Evolutionary conservation across 352 stramenopile genomes (phyloP).

Genomic region (Aphanomyces astaci): DNA sequence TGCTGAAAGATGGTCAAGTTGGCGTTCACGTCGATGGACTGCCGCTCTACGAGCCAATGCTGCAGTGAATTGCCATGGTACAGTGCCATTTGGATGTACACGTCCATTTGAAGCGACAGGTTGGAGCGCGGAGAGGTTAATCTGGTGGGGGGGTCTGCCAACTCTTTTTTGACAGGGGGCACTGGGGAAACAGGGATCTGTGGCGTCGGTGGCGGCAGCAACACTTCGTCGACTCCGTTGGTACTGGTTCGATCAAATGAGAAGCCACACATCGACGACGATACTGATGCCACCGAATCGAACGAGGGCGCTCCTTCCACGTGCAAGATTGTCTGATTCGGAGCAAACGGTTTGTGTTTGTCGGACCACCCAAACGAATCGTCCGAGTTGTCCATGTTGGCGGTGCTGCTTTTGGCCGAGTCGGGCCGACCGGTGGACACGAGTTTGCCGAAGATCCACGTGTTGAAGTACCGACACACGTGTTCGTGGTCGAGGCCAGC

Average conservation of each 20-base stretch:
- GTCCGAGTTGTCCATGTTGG: not conserved
- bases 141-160: constrained; percentile 27
- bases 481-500: constrained; percentile 90
- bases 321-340: too few relatives aligned
- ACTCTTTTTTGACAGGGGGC: too few relatives aligned
- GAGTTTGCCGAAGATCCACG: constrained; percentile 63
- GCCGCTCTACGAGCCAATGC: constrained; percentile 61
- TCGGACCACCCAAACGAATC: not conserved
- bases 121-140: constrained; percentile 19
- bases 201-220: not conserved
- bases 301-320: too few relatives aligned
- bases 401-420: not conserved
- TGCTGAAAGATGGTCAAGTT: constrained; percentile 69
- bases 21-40: constrained; percentile 33
- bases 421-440: constrained; percentile 28
- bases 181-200: too few relatives aligned
- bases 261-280: not conserved
- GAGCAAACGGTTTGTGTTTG: too few relatives aligned
- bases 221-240: constrained; percentile 25
- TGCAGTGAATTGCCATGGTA: constrained; percentile 86
- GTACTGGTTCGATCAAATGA: constrained; percentile 13
- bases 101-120: constrained; percentile 68
- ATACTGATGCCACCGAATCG: not conserved
- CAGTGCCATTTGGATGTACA: constrained; percentile 92
- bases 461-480: constrained; percentile 90